Conservation (phyloP, 2,329 filamentous ascomycete genomes). For the Myriosclerotinia duriaeana region DNA sequence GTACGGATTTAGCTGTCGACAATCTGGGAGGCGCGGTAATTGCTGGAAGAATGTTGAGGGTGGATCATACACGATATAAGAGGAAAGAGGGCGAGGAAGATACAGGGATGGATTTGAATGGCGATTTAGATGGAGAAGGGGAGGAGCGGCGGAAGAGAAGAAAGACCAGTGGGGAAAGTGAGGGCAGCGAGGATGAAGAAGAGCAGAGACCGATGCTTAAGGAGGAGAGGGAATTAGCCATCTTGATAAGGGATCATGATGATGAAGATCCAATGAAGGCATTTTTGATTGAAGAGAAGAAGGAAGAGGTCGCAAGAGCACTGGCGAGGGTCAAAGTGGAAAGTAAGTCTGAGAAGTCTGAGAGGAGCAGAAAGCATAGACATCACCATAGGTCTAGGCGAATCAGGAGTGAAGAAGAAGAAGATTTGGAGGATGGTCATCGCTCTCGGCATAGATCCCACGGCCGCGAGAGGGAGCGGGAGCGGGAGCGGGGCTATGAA, state of each 20-base stretch:
- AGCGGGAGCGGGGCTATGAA: conserved; percentile 8
- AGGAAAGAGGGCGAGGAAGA: conserved; percentile 68
- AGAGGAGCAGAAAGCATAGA: conserved; percentile 33
- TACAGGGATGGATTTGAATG: conserved; percentile 43
- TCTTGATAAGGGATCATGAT: conserved; percentile 76
- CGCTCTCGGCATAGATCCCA: conserved; percentile 29
- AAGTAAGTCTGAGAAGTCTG: conserved; percentile 31
- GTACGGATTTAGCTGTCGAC: conserved; percentile 92
- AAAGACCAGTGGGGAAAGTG: conserved; percentile 40
- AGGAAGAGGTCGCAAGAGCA: conserved; percentile 77
- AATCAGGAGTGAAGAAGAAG: conserved; percentile 26
- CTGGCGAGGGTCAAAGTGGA: conserved; percentile 51
- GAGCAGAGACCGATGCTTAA: conserved; percentile 63
- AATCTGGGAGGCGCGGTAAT: conserved; percentile 88
- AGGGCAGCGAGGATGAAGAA: conserved; percentile 38
- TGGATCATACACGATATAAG: conserved; percentile 94
- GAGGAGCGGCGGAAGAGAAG: conserved; percentile 47
- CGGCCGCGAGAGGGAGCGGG: conserved; percentile 11
- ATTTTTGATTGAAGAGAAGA: conserved; percentile 86
- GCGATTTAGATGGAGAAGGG: conserved; percentile 37
- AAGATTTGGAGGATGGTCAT: conserved; percentile 25
- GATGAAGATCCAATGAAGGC: conserved; percentile 98
- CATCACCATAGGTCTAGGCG: conserved; percentile 35
- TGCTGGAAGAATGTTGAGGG: conserved; percentile 74
- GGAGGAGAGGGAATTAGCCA: conserved; percentile 77